Conservation (phyloP, 306 rosid genomes). For the Pterocarpus santalinus region DNA sequence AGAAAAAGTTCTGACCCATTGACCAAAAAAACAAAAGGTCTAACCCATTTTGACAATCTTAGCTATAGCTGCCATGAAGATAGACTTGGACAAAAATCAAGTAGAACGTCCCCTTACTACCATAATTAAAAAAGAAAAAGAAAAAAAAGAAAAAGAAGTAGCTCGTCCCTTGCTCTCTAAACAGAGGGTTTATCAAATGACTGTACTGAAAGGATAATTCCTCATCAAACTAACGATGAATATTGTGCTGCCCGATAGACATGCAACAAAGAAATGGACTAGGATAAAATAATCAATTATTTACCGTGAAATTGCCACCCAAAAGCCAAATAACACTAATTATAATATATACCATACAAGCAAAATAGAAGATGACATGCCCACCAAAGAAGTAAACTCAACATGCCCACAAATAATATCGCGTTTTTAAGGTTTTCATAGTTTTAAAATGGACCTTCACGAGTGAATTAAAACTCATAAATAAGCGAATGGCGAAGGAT, state of each 20-base stretch:
- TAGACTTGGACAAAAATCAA: neutral
- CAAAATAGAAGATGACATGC: conserved; percentile 32
- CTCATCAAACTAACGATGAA: neutral
- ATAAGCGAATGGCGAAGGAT: conserved; percentile 48
- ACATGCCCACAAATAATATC: conserved; percentile 43
- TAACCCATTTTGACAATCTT: too few relatives aligned
- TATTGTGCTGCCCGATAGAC: neutral
- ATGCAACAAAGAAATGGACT: neutral
- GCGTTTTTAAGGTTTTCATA: conserved; percentile 33
- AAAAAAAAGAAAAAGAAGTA: too few relatives aligned
- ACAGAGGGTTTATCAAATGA: too few relatives aligned
- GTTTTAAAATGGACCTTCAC: conserved; percentile 50
- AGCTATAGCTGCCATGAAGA: neutral
- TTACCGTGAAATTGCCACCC: conserved; percentile 4
- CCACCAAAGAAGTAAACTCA: conserved; percentile 44
- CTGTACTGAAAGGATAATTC: too few relatives aligned
- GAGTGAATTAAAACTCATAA: conserved; percentile 48
- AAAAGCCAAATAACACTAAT: conserved; percentile 13
- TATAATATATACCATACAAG: conserved; percentile 43
- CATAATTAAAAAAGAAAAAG: too few relatives aligned
- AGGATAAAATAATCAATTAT: neutral
- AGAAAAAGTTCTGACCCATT: too few relatives aligned
- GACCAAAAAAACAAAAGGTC: too few relatives aligned
- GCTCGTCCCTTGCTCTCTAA: too few relatives aligned
- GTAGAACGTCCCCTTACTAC: neutral